Evolutionary conservation across 1,284 basidiomycete genomes (phyloP).

Genomic region (Cryptococcus hybrid): DNA sequence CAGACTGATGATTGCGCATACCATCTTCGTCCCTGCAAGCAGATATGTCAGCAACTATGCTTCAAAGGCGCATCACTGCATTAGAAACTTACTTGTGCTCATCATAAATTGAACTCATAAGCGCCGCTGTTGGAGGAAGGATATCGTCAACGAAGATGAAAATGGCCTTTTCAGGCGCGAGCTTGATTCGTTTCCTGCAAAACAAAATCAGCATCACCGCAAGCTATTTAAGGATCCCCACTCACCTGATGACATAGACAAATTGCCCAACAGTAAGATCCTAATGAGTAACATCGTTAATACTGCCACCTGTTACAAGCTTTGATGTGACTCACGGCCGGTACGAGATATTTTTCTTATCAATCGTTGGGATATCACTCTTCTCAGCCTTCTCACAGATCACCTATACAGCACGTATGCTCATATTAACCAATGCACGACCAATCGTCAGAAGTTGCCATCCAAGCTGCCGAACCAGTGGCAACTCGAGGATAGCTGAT

Average conservation of each 20-base stretch:
- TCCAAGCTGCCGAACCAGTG: too few species aligned
- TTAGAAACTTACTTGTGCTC: conserved; percentile 83
- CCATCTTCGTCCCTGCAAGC: conserved; percentile 79
- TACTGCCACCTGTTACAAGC: background rate
- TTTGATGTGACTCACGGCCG: conserved; percentile 62
- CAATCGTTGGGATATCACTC: conserved; percentile 98
- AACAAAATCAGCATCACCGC: background rate
- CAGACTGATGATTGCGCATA: conserved; percentile 7
- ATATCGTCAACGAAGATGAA: conserved; percentile 99
- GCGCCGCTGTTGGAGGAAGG: conserved; percentile 92
- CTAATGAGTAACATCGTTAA: conserved; percentile 51
- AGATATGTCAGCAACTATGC: conserved; percentile 8
- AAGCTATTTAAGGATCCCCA: background rate
- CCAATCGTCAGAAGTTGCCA: too few species aligned
- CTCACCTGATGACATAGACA: conserved; percentile 87
- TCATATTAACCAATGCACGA: background rate
- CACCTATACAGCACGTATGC: conserved; percentile 59
- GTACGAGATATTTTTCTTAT: conserved; percentile 99
- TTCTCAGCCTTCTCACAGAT: conserved; percentile 99
- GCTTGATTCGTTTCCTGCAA: conserved; percentile 92
- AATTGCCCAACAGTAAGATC: conserved; percentile 99
- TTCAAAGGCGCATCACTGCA: too few species aligned
- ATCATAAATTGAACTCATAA: conserved; percentile 99
- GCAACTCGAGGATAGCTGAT: background rate
- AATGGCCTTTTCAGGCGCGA: conserved; percentile 98